Evolutionary conservation across 805 yeast species (phyloP).

Genomic region (Metschnikowia amazonensis): DNA sequence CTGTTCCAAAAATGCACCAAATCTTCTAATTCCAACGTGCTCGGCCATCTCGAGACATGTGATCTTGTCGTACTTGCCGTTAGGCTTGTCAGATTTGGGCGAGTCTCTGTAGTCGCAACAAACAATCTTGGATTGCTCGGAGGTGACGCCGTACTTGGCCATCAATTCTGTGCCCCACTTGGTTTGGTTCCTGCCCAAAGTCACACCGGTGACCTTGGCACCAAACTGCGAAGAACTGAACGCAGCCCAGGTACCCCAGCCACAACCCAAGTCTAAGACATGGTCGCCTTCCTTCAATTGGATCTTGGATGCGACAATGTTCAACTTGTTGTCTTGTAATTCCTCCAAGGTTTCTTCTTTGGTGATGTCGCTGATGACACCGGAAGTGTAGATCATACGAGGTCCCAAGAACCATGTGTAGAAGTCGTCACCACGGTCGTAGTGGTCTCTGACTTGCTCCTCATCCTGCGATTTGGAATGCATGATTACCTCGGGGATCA

Average conservation of each 20-base stretch:
- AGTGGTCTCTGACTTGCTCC: slow-evolving; percentile 93
- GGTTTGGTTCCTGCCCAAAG: slow-evolving; percentile 88
- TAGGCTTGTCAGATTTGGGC: slow-evolving; percentile 54
- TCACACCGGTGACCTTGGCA: slow-evolving; percentile 84
- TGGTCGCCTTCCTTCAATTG: slow-evolving; percentile 68
- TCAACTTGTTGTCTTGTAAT: slow-evolving; percentile 86
- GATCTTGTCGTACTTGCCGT: slow-evolving; percentile 69
- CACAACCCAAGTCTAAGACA: slow-evolving; percentile 85
- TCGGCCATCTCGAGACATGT: slow-evolving; percentile 94
- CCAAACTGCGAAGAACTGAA: slow-evolving; percentile 79
- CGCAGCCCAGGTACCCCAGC: slow-evolving; percentile 93
- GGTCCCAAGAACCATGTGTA: slow-evolving; percentile 93
- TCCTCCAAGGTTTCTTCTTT: slow-evolving; percentile 71
- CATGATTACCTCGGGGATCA: slow-evolving; percentile 90
- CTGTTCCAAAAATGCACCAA: slow-evolving; percentile 69
- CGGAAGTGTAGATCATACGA: slow-evolving; percentile 90
- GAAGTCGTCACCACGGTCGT: slow-evolving; percentile 94
- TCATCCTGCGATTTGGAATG: slow-evolving; percentile 93
- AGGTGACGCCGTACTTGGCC: slow-evolving; percentile 60
- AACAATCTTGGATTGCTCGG: slow-evolving; percentile 69
- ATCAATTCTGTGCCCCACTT: slow-evolving; percentile 78
- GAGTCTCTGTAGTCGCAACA: slow-evolving; percentile 90
- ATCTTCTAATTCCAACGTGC: slow-evolving; percentile 90
- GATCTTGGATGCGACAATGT: slow-evolving; percentile 83
- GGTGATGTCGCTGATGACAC: slow-evolving; percentile 69